phyloP scores from a whole-genome alignment of 768 basidiomycete genomes.

The Panaeolus papilionaceus region DNA sequence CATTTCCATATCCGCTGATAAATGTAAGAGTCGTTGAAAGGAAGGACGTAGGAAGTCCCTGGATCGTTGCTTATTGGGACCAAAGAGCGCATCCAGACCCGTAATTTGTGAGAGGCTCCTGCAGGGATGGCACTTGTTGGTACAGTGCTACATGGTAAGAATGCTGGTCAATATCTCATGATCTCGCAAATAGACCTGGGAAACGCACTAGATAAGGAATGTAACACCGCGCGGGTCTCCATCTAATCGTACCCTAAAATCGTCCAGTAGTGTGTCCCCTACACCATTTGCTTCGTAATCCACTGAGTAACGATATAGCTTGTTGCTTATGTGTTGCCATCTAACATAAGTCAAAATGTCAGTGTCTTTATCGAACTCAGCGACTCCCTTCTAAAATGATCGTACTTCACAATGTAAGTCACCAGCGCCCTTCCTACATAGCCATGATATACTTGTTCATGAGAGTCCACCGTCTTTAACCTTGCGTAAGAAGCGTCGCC shows the following conservation, averaged over 20 bases:
- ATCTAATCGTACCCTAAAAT: constrained; percentile 57
- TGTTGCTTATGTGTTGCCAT: constrained; percentile 53
- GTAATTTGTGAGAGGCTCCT: constrained; percentile 66
- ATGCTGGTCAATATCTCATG: constrained; percentile 14
- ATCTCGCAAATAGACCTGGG: constrained; percentile 8
- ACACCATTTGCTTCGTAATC: constrained; percentile 73
- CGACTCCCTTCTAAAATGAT: constrained; percentile 2
- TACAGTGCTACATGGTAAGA: constrained; percentile 47
- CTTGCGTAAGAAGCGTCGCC: constrained; percentile 62
- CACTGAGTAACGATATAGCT: constrained; percentile 59
- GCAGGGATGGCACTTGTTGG: constrained; percentile 58
- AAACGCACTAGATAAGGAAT: constrained; percentile 67
- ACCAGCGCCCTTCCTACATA: constrained; percentile 62
- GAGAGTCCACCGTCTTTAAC: constrained; percentile 47
- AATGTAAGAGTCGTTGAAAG: constrained; percentile 55
- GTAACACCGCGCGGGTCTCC: constrained; percentile 58
- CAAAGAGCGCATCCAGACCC: constrained; percentile 66
- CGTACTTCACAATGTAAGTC: constrained; percentile 60
- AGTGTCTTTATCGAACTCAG: background rate
- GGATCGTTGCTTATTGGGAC: constrained; percentile 38
- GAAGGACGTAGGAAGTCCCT: constrained; percentile 38
- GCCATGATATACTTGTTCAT: constrained; percentile 59
- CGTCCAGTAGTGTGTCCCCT: constrained; percentile 58
- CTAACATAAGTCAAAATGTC: constrained; percentile 35
- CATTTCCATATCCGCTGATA: constrained; percentile 73